Conservation (phyloP, 768 basidiomycete genomes). For the Psilocybe cubensis region DNA sequence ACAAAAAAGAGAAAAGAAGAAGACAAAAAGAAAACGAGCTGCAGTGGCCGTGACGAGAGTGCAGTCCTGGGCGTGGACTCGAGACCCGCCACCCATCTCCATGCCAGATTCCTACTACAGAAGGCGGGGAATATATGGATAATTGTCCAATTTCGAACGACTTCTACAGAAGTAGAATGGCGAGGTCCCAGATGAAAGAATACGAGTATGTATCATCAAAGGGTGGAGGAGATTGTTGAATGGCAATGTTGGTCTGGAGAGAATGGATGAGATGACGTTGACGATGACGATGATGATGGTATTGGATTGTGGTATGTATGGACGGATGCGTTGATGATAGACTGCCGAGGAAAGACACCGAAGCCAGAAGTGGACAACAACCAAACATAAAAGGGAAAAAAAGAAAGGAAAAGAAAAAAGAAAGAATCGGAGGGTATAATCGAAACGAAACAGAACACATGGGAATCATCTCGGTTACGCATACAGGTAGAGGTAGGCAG, state of each 20-base stretch:
- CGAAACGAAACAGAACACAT: constrained; percentile 2
- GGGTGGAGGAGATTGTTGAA: background rate
- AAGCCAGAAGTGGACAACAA: background rate
- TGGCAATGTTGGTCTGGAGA: background rate
- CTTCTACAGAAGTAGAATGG: too few relatives aligned
- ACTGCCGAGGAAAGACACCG: background rate
- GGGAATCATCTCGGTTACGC: background rate
- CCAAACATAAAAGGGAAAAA: background rate
- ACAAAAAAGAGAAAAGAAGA: background rate
- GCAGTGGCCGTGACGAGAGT: too few relatives aligned
- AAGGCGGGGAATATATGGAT: too few relatives aligned
- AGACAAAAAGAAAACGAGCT: background rate
- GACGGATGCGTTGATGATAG: background rate
- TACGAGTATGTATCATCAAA: too few relatives aligned
- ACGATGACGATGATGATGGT: background rate
- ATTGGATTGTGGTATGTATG: background rate
- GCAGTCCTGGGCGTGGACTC: too few relatives aligned
- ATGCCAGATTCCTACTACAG: too few relatives aligned
- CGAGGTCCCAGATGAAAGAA: too few relatives aligned
- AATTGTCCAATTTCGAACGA: too few relatives aligned
- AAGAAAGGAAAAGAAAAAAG: constrained; percentile 1
- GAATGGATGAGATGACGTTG: background rate
- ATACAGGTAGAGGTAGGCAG: background rate
- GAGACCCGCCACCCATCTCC: too few relatives aligned
- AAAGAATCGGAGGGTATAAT: constrained; percentile 1